Base-by-base conservation (phyloP, 345 rosid species). In the Crucihimalaya himalaica region DNA sequence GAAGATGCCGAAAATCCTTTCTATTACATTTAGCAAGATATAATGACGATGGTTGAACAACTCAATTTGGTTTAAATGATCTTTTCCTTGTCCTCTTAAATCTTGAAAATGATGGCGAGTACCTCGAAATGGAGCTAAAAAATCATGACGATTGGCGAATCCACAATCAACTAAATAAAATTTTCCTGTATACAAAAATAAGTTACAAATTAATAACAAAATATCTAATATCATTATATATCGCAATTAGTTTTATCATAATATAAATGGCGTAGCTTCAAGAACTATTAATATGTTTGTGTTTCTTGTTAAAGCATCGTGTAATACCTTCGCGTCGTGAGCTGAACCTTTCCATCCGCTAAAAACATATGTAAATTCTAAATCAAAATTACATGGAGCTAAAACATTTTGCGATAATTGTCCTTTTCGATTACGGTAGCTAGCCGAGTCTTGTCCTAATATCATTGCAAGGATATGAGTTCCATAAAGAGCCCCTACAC, bases 381-480 rank as follows among this genome's bases (percentile, higher is more conserved):
- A 62, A 68, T 52, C 71, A 37, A 67, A 52, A 52, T 52, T 67
- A 11, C 60, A 66, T 50, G 61, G 50, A 23, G 6, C 39, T 23
- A 66, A 66, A 23, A 8, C 11, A 13, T 11, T 20, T n/a, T n/a
- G n/a, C n/a, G n/a, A n/a, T n/a, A n/a, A n/a, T n/a, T n/a, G n/a
- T n/a, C n/a, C n/a, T n/a, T n/a, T n/a, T n/a, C n/a, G n/a, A n/a
- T n/a, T n/a, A n/a, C n/a, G n/a, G n/a, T n/a, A n/a, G n/a, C n/a
- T n/a, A n/a, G n/a, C n/a, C n/a, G n/a, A n/a, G n/a, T n/a, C n/a
- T n/a, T n/a, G n/a, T n/a, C n/a, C n/a, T n/a, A n/a, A n/a, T n/a
- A n/a, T n/a, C n/a, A n/a, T n/a, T n/a, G n/a, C n/a, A n/a, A n/a
- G n/a, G n/a, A n/a, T n/a, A n/a, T n/a, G n/a, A n/a, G n/a, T n/a